phyloP scores from a whole-genome alignment of 2,329 filamentous ascomycete genomes.

The Plectosphaerella sp. region DNA sequence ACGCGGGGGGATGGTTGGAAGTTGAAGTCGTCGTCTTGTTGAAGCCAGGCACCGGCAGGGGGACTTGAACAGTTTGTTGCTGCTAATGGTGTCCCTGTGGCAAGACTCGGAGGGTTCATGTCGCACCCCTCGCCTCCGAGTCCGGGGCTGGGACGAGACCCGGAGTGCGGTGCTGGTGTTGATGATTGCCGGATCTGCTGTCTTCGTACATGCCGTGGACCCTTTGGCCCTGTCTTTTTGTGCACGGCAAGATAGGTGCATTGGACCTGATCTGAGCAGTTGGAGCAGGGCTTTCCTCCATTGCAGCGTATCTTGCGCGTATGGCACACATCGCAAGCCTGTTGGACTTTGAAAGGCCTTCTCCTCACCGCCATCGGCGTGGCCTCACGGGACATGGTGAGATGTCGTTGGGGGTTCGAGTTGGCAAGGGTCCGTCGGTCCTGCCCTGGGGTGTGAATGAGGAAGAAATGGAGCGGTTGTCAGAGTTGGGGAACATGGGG shows the following conservation, averaged over 20 bases:
- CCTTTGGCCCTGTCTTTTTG: slow-evolving; percentile 23
- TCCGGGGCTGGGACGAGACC: background rate
- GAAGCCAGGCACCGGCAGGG: background rate
- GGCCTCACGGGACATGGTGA: background rate
- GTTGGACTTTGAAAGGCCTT: slow-evolving; percentile 12
- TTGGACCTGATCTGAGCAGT: slow-evolving; percentile 12
- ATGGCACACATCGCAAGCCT: slow-evolving; percentile 25
- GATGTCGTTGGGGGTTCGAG: background rate
- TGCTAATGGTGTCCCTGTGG: background rate
- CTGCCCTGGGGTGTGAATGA: no score
- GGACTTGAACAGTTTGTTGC: no score
- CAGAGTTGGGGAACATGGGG: no score
- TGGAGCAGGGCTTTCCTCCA: slow-evolving; percentile 18
- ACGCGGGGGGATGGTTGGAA: slow-evolving; percentile 8
- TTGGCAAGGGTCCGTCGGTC: no score
- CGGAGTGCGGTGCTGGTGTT: background rate
- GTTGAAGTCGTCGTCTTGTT: background rate
- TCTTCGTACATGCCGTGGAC: background rate
- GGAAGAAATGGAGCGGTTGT: no score
- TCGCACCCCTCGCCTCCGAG: background rate
- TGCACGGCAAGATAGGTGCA: slow-evolving; percentile 24
- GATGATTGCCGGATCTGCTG: background rate
- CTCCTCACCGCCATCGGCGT: background rate
- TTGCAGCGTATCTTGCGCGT: slow-evolving; percentile 23
- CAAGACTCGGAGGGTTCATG: background rate